Conservation (phyloP, 1,284 basidiomycete genomes). For the Ustanciosporium gigantosporum region DNA sequence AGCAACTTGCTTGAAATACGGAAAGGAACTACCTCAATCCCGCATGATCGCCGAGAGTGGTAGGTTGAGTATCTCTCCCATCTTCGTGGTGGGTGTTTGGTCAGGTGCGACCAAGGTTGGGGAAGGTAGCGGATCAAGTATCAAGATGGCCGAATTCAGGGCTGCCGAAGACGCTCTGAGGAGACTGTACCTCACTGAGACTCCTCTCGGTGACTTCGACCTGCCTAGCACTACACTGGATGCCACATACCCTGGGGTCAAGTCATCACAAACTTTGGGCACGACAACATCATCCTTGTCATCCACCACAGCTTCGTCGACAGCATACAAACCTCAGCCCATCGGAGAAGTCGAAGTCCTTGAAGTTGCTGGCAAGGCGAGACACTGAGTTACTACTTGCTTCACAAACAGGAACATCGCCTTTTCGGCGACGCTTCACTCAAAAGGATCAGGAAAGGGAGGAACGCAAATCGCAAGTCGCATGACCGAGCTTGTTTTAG, state of each 20-base stretch:
- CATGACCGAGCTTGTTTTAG: too few species aligned
- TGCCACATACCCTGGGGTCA: constrained; percentile 7
- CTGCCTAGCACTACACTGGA: constrained; percentile 51
- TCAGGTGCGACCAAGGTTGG: constrained; percentile 82
- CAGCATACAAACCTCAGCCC: constrained; percentile 10
- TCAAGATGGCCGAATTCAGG: constrained; percentile 93
- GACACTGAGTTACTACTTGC: constrained; percentile 1
- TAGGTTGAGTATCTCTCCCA: constrained; percentile 80
- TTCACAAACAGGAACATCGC: too few species aligned
- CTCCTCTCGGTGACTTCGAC: constrained; percentile 68
- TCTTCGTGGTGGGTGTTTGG: constrained; percentile 91
- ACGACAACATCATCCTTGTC: not conserved
- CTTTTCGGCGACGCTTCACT: too few species aligned
- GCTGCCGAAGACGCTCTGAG: constrained; percentile 83
- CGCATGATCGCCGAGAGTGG: constrained; percentile 91
- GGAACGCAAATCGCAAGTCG: too few species aligned
- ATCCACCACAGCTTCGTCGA: not conserved
- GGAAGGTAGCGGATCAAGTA: constrained; percentile 88
- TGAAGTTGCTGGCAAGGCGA: constrained; percentile 24
- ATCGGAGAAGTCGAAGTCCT: constrained; percentile 28
- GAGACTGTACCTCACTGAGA: constrained; percentile 70
- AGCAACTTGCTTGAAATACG: constrained; percentile 58
- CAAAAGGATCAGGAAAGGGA: too few species aligned
- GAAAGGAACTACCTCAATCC: constrained; percentile 45
- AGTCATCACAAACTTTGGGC: too few species aligned